phyloP scores from a whole-genome alignment of 2,329 filamentous ascomycete species.

The Penicillium freii region DNA sequence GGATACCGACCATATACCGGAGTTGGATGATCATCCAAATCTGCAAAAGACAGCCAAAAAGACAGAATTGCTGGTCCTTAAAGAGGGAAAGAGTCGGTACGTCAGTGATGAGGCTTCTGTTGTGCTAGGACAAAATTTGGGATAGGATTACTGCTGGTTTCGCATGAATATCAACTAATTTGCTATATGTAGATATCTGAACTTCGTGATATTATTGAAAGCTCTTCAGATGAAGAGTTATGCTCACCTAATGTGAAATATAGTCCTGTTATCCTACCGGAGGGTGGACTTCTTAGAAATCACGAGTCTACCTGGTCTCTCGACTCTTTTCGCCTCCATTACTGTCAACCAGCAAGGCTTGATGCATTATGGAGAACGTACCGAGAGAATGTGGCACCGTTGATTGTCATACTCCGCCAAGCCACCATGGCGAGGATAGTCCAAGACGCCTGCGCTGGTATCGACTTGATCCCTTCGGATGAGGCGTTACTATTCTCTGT shows the following conservation, averaged over 20 bases:
- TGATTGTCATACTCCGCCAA: constrained; percentile 21
- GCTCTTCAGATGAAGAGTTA: not conserved
- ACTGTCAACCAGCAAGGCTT: not conserved
- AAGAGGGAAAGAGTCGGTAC: constrained; percentile 15
- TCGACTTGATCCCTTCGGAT: not conserved
- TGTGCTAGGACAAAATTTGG: constrained; percentile 17
- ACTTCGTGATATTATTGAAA: not conserved
- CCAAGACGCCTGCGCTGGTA: not conserved
- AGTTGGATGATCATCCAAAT: not conserved
- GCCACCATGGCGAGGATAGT: constrained; percentile 8
- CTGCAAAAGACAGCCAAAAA: not conserved
- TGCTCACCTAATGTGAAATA: not conserved
- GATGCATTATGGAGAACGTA: constrained; percentile 12
- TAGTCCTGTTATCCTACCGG: not conserved
- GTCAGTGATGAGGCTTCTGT: constrained; percentile 20
- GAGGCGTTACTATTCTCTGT: constrained; percentile 15
- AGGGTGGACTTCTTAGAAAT: not conserved
- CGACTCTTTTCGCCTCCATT: not conserved
- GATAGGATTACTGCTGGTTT: not conserved
- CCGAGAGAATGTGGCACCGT: constrained; percentile 20
- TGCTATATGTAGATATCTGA: not conserved
- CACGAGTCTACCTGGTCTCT: not conserved
- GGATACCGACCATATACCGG: not conserved
- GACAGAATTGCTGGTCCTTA: constrained; percentile 1
- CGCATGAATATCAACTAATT: not conserved